Evolutionary conservation across 345 rosid genomes (phyloP), one percentile per base, ranked within the genome.

Genomic region (Clausena lansium): DNA sequence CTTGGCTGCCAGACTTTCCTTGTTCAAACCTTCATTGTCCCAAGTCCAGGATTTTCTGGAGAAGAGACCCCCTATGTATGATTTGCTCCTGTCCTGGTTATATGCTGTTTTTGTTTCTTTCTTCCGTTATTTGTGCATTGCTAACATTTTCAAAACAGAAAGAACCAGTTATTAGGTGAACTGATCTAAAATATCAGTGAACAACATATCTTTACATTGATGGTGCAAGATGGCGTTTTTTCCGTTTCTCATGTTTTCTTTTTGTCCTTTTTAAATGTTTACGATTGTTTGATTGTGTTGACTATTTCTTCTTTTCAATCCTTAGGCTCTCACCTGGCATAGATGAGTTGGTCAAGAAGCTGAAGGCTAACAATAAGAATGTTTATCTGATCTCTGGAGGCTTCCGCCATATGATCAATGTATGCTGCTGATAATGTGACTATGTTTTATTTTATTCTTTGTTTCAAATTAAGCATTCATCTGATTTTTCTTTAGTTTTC

Each of bases 381-480:
- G 95, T 92, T 72, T 94, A 87, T 85, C 86, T 96, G 88, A 84
- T 96, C 77, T 96, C 98, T 9, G 98, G 99, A 80, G 99, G 98
- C 69, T 96, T 96, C 82, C 92, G 97, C 57, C 97, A 92, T 79
- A 96, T 96, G 99, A 96, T 96, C 83, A 92, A 92, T 80, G 98
- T 96, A 90, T 81, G 85, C 57, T 68, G 66, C 83, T 77, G 15
- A 36, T 39, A 67, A 52, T 50, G 50, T 52, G 36, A 73, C 17
- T 35, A 36, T 80, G 15, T 27, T 67, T 35, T 66, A 72, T 7
- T 66, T 41, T 55, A 11, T 66, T 50, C n/a, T 70, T n/a, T 64
- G 2, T 63, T 64, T 4, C 22, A 39, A 3, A 24, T 45, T 5
- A 13, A 45, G 50, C 50, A 27, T 61, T 39, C 27, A 70, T 80